Base-by-base conservation (phyloP, 2,329 filamentous ascomycete species). In the Fusarium austroafricanum region DNA sequence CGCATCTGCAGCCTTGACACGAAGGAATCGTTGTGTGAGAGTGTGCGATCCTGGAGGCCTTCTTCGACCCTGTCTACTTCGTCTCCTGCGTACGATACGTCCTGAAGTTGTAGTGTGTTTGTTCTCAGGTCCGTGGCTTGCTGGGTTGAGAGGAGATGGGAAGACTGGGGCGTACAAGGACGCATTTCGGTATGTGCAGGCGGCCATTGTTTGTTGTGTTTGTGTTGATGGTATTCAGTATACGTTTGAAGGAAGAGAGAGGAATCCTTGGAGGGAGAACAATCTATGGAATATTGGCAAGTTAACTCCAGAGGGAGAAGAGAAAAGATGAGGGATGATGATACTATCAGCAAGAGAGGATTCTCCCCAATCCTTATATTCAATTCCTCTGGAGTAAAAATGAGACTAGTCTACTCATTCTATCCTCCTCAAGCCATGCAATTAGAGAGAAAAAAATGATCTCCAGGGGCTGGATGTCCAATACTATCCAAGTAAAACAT, bases 1-100 rank as follows among this genome's bases (percentile, higher is more conserved):
- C 8, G 81, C 81, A 53, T 75, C 74, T 7, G 78, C 80, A 2
- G 80, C 82, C 65, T 82, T 83, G 56, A 78, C 75, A 28, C 82
- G 76, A 57, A 83, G 77, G 18, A 83, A 69, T 29, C 74, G 74
- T 67, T 83, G 75, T 1, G 80, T 78, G 21, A 82, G 81, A 58
- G 81, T 82, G 52, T 77, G 68, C 21, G 73, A 71, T 38, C 66
- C 55, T 40, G 64, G 66, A 45, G 62, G 61, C 17, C 70, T 44
- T 47, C 65, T 63, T 35, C 64, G 49, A 23, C 42, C 50, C 17
- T 55, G 38, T 17, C 65, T 53, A 38, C 47, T 56, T 4, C 70
- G 62, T 64, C 71, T 72, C 52, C 61, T 63, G n/a, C 70, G 64
- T 21, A 56, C 40, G 31, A 71, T 46, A 7, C 71, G 71, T 46